Evolutionary conservation across 202 grass and related monocot genomes (phyloP), one percentile per base, ranked within the genome.

Genomic region (Bolboschoenoplectus hybrid): DNA sequence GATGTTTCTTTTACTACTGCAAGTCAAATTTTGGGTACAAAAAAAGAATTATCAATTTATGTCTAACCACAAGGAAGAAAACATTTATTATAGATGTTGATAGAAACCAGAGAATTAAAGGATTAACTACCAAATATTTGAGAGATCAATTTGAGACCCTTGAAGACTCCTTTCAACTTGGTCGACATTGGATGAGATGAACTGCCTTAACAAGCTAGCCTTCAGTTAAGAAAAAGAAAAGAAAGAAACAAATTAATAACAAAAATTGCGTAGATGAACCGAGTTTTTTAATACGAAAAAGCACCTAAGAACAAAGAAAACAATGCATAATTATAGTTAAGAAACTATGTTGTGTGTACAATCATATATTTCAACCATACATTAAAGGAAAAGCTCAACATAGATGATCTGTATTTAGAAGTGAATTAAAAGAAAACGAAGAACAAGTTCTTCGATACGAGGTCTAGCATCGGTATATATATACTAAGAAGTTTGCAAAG

Each of bases 81-180:
- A 74, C 5, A 41, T 66, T 16, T 41, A 82, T 64, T 17, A 26
- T 26, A 74, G 7, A 82, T 26, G n/a, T 41, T 12, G 1, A 55
- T 66, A 14, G 49, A 44, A 7, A 39, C 2, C 34, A 70, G n/a
- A 52, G 47, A 80, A 52, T 36, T 26, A 26, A 26, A 26, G 17
- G 16, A 73, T 61, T 81, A 55, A 84, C 86, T 38, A 97, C 91
- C 87, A 83, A 98, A 95, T 19, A 95, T 92, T 43, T 92, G 90
- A 49, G 95, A 98, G 81, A 98, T 91, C 81, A 88, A 60, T 89
- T 89, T 93, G 85, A 95, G 67, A 69, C 89, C 88, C 85, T 95
- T 97, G 84, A 95, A 83, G 78, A 95, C 73, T 58, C 93, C 93
- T 78, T 97, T 98, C 85, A 92, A 88, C 89, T 92, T 94, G 89